Evolutionary conservation across 2,329 filamentous ascomycete genomes (phyloP).

Genomic region (Apiospora arundinis): DNA sequence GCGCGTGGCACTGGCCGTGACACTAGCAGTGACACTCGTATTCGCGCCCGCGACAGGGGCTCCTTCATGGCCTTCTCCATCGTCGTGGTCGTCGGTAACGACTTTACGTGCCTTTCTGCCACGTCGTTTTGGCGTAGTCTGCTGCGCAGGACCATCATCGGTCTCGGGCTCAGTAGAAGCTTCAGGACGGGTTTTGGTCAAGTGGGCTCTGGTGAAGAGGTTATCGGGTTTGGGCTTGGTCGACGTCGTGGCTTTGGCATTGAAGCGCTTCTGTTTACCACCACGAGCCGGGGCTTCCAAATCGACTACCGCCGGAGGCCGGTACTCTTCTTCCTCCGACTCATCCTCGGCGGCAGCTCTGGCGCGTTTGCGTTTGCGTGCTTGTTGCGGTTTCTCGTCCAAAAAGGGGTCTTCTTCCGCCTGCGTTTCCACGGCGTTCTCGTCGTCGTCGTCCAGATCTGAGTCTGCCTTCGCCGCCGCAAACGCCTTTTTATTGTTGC

Average conservation of each 20-base stretch:
- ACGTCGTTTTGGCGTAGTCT: background rate
- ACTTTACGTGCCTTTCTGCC: conserved; percentile 10
- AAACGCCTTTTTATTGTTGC: conserved; percentile 37
- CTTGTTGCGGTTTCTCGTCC: conserved; percentile 27
- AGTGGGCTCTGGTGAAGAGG: conserved; percentile 2
- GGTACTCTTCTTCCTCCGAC: conserved; percentile 38
- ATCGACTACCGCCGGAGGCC: conserved; percentile 30
- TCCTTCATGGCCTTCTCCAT: background rate
- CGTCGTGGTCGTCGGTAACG: background rate
- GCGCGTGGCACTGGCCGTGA: background rate
- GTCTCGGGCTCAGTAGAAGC: conserved; percentile 30
- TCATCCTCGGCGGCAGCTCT: conserved; percentile 26
- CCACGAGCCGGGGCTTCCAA: conserved; percentile 32
- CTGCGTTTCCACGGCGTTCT: conserved; percentile 26
- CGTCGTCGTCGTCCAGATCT: conserved; percentile 36
- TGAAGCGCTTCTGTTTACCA: background rate
- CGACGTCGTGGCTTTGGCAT: background rate
- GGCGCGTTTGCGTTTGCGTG: conserved; percentile 38
- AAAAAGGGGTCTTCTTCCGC: conserved; percentile 35
- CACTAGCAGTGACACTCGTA: background rate
- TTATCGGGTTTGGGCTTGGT: background rate
- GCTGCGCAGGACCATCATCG: conserved; percentile 27
- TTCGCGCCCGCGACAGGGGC: background rate
- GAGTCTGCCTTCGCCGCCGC: conserved; percentile 33
- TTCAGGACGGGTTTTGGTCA: background rate